Evolutionary conservation across 139 green algal species (phyloP).

Genomic region (Picochlorum sp.): DNA sequence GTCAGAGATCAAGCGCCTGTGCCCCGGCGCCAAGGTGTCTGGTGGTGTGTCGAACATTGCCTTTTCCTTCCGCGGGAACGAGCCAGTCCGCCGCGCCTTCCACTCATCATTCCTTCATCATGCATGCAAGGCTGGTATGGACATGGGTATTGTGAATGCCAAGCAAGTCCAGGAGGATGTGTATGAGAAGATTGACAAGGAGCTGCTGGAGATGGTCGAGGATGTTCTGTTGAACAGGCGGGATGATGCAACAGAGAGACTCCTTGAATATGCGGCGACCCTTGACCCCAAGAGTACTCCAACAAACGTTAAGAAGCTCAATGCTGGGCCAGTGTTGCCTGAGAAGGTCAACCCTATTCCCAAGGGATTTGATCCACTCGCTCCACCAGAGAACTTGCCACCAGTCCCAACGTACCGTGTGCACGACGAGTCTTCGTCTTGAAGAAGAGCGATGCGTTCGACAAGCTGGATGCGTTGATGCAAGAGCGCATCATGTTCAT

Average conservation of each 20-base stretch:
- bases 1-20: slow-evolving; percentile 88
- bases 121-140: slow-evolving; percentile 91
- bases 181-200: slow-evolving; percentile 97
- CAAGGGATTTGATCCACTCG: slow-evolving; percentile 17
- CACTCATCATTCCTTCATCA: slow-evolving; percentile 92
- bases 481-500: slow-evolving; percentile 87
- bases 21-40: slow-evolving; percentile 89
- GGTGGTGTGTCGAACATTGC: slow-evolving; percentile 97
- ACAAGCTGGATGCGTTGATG: slow-evolving; percentile 70
- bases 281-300: slow-evolving; percentile 91
- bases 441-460: slow-evolving; percentile 47
- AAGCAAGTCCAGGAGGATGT: slow-evolving; percentile 81
- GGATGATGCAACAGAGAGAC: slow-evolving; percentile 91
- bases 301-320: slow-evolving; percentile 63
- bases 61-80: slow-evolving; percentile 97
- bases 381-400: slow-evolving; percentile 12
- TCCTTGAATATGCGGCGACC: slow-evolving; percentile 88
- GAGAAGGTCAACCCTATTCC: slow-evolving; percentile 19
- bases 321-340: slow-evolving; percentile 13
- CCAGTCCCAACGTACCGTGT: slow-evolving; percentile 19
- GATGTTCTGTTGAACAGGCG: slow-evolving; percentile 97
- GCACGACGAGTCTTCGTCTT: slow-evolving; percentile 9
- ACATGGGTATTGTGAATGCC: slow-evolving; percentile 99
- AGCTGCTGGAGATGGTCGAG: slow-evolving; percentile 92
- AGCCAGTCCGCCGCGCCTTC: slow-evolving; percentile 87